Percentiles rank a stretch among this genome's conserved stretches.
phyloP scores from a whole-genome alignment of 192 early-diverging fungal species.

The Dimargaris cristalligena region DNA sequence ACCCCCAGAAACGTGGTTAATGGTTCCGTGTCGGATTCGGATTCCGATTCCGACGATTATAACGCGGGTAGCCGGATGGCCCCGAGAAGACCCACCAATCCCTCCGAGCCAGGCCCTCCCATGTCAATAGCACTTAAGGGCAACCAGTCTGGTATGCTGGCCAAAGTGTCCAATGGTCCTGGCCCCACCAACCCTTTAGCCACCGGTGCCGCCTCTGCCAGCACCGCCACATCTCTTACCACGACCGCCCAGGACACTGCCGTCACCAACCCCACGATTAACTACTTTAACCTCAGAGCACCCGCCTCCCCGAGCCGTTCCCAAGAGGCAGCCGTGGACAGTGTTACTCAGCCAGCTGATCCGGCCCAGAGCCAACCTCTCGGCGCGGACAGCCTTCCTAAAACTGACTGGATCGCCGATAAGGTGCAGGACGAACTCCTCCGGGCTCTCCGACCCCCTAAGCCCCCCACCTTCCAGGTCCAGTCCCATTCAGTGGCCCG shows the following conservation, averaged over 20 bases:
- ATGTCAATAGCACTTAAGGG: too few species aligned
- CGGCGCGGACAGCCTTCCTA: background rate
- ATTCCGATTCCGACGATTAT: too few species aligned
- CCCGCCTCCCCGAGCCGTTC: background rate
- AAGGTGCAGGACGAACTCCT: background rate
- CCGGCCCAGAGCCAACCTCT: background rate
- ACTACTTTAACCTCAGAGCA: background rate
- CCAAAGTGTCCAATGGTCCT: background rate
- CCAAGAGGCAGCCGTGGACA: background rate
- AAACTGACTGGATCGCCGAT: background rate
- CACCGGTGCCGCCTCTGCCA: background rate
- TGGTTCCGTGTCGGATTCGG: too few species aligned
- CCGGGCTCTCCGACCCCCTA: background rate
- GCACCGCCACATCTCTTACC: background rate
- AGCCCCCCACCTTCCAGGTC: background rate
- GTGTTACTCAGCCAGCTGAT: background rate
- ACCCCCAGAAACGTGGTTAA: too few species aligned
- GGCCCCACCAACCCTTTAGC: background rate
- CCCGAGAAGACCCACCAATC: too few species aligned
- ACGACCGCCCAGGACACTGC: background rate
- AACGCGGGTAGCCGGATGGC: too few species aligned
- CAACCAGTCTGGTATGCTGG: too few species aligned
- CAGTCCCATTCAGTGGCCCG: slow-evolving; percentile 11
- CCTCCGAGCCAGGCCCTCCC: too few species aligned
- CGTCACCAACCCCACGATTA: background rate